Evolutionary conservation across 306 rosid species (phyloP), one percentile per base, ranked within the genome.

Genomic region (Mimosa pudica): DNA sequence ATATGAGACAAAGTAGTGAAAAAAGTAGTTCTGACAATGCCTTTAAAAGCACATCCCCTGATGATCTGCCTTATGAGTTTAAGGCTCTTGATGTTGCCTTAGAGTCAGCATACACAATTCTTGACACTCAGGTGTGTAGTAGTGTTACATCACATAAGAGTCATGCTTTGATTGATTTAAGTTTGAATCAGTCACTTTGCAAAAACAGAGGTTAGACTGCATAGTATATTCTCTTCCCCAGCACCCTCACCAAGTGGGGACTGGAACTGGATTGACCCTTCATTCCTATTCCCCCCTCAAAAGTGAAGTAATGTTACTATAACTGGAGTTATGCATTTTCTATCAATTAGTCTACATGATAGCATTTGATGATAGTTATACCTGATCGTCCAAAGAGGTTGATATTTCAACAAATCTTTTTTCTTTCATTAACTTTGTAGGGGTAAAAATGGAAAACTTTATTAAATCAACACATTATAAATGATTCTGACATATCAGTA

Each of bases 11-110:
- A 82, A 86, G 91, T 84, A 87, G 97, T 67, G 98, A 91, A 85
- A 85, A 86, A 86, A 88, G 92, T 84, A 86, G 5, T 85, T 89
- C 90, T 32, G 97, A 91, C 73, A 87, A 82, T 85, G 79, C 57
- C 58, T 93, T 83, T 87, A 92, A 83, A 80, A 89, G 80, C 87
- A 80, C 91, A 67, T 96, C 97, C 69, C 96, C 99, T 60, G 99
- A 96, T 83, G 91, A 96, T 88, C 85, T 96, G 77, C 99, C 99
- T 73, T 96, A 93, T 67, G 99, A 96, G 85, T 96, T 96, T 78
- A 83, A 98, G 77, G 99, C 97, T 70, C 94, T 96, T 71, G 99
- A 96, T 90, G 97, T 96, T 86, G 99, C 97, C 73, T 82, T 96
- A 63, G 99, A 96, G 83, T 88, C 98, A 17, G 99, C 99, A 72